phyloP scores from a whole-genome alignment of 2,329 filamentous ascomycete genomes.

The Didymosphaeria variabile region DNA sequence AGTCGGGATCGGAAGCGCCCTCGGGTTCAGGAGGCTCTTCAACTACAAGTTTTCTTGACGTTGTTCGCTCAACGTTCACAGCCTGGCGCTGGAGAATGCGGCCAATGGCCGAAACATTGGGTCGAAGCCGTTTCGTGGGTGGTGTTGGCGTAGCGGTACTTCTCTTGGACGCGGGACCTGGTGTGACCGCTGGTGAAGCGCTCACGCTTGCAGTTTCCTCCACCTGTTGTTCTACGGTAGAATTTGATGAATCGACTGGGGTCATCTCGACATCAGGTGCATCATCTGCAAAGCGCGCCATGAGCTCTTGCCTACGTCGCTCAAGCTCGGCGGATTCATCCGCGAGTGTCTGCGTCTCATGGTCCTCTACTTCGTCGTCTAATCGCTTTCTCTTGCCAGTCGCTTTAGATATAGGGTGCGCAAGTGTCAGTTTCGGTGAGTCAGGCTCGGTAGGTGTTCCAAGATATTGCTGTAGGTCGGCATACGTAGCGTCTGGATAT shows the following conservation, averaged over 20 bases:
- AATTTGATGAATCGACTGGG: not conserved
- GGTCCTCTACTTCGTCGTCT: slow-evolving; percentile 35
- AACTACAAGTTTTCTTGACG: slow-evolving; percentile 23
- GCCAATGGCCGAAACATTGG: slow-evolving; percentile 37
- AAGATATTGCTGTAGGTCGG: slow-evolving; percentile 61
- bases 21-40: slow-evolving; percentile 35
- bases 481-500: slow-evolving; percentile 59
- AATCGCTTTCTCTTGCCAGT: slow-evolving; percentile 37
- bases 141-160: slow-evolving; percentile 14
- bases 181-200: slow-evolving; percentile 19
- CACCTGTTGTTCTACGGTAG: not conserved
- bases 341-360: not conserved
- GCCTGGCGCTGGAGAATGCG: slow-evolving; percentile 44
- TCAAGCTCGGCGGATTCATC: slow-evolving; percentile 31
- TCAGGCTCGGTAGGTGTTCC: slow-evolving; percentile 30
- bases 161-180: not conserved
- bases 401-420: slow-evolving; percentile 20
- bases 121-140: slow-evolving; percentile 33
- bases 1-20: slow-evolving; percentile 60
- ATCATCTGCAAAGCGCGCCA: slow-evolving; percentile 28
- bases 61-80: slow-evolving; percentile 30
- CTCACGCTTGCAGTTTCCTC: not conserved
- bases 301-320: slow-evolving; percentile 33
- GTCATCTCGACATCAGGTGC: slow-evolving; percentile 8
- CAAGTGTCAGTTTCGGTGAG: not conserved